phyloP scores from a whole-genome alignment of 306 rosid species.

The Lablab purpureus region DNA sequence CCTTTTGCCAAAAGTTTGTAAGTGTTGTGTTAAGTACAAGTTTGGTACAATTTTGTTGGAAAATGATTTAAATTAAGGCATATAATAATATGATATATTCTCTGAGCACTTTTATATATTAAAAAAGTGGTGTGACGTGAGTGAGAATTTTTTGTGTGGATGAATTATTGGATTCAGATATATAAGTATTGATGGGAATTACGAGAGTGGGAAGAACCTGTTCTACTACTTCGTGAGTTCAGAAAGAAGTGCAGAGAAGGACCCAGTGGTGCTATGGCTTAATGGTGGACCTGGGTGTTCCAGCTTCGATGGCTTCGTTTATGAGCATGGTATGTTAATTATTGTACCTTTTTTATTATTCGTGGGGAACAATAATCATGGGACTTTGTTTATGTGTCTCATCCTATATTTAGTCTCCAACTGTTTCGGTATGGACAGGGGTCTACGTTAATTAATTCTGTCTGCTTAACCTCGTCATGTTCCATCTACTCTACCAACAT shows the following conservation, averaged over 20 bases:
- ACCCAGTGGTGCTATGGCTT: constrained; percentile 90
- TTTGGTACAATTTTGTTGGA: neutral
- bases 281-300: constrained; percentile 98
- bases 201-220: constrained; percentile 65
- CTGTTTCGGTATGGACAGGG: constrained; percentile 14
- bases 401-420: constrained; percentile 32
- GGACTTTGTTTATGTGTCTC: neutral
- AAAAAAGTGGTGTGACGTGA: neutral
- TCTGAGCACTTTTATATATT: neutral
- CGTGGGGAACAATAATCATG: neutral
- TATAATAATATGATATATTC: too few species aligned
- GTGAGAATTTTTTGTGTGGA: neutral
- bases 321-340: constrained; percentile 70
- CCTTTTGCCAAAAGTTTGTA: neutral
- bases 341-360: neutral
- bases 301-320: constrained; percentile 87
- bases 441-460: constrained; percentile 16
- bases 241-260: constrained; percentile 67
- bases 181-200: constrained; percentile 47
- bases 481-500: neutral
- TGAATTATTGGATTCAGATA: constrained; percentile 38
- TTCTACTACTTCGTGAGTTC: constrained; percentile 81
- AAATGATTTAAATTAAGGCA: neutral
- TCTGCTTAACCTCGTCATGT: constrained; percentile 18
- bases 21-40: too few species aligned